Conservation (phyloP, 164 flowering plant genomes). For the Houttuynia cordata region DNA sequence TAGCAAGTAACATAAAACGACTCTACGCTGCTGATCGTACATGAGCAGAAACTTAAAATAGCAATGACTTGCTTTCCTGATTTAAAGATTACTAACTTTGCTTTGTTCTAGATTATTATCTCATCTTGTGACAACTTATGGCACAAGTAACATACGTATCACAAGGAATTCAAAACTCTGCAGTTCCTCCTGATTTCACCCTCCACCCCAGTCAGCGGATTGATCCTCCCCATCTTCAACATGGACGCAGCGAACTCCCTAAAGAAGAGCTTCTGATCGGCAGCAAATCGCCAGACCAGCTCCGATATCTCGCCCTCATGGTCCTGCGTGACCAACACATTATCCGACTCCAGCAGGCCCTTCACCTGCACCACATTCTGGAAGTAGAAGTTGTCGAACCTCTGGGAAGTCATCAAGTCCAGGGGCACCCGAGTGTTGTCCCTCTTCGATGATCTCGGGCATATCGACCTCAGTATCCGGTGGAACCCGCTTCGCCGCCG, state of each 20-base stretch:
- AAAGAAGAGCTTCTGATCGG: constrained; percentile 25
- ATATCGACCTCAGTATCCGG: constrained; percentile 37
- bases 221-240: constrained; percentile 68
- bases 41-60: too few species aligned
- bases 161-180: constrained; percentile 24
- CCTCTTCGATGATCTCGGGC: constrained; percentile 35
- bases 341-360: constrained; percentile 52
- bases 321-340: constrained; percentile 39
- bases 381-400: constrained; percentile 60
- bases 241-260: constrained; percentile 38
- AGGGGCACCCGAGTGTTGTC: constrained; percentile 34
- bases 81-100: too few species aligned
- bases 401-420: constrained; percentile 41
- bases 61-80: too few species aligned
- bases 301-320: constrained; percentile 24
- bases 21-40: too few species aligned
- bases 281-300: constrained; percentile 7
- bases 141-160: not conserved
- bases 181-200: constrained; percentile 63
- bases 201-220: constrained; percentile 41
- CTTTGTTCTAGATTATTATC: too few species aligned
- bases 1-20: too few species aligned
- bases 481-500: constrained; percentile 26
- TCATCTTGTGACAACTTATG: too few species aligned
- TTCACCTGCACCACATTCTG: constrained; percentile 40